These are phyloP conservation scores for Entomophthora muscae DNA, from an alignment of 371 early-diverging fungal species.

Conservation along the genomic window DNA sequence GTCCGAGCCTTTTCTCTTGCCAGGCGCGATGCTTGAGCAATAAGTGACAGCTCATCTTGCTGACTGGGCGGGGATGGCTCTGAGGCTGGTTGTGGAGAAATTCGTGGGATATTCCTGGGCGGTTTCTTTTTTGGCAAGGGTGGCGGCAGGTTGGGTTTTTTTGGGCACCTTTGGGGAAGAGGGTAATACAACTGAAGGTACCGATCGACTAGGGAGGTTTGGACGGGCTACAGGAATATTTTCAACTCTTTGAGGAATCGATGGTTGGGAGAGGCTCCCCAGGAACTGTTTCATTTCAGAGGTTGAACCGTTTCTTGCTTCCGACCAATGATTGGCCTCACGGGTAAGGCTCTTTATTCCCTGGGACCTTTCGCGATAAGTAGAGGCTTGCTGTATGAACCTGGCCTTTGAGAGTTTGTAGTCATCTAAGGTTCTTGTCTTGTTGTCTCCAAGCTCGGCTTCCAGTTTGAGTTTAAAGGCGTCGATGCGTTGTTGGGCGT, in stretches of 20 bases:
- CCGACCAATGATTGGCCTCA: not conserved
- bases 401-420: not conserved
- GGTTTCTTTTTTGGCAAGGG: not conserved
- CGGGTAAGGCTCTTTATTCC: not conserved
- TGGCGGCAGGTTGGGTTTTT: not conserved
- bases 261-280: not conserved
- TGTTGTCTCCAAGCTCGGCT: not conserved
- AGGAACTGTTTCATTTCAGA: not conserved
- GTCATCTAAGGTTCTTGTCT: not conserved
- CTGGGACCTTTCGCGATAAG: not conserved
- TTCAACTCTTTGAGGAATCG: too few species aligned
- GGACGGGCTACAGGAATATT: too few species aligned
- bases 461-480: not conserved
- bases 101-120: not conserved
- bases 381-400: not conserved
- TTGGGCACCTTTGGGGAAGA: not conserved
- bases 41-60: not conserved
- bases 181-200: too few species aligned
- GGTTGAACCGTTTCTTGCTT: not conserved
- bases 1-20: not conserved
- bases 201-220: too few species aligned
- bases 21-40: constrained; percentile 3
- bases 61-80: not conserved
- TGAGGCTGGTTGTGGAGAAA: not conserved
- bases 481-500: not conserved